Conservation (phyloP, 345 rosid species). For the Eucalyptus grandis region DNA sequence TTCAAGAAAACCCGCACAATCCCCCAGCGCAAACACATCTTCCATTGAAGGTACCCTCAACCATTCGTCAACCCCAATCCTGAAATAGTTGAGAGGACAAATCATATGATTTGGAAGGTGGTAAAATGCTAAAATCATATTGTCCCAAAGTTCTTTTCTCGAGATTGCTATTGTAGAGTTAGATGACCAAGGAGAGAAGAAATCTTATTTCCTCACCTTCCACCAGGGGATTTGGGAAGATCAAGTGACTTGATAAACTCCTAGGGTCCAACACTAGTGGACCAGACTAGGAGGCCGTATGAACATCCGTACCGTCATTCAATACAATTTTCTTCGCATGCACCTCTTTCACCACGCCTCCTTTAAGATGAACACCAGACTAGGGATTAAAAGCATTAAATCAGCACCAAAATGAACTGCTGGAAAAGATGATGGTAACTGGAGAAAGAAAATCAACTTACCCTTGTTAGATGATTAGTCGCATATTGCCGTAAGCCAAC, state of each 20-base stretch:
- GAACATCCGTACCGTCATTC: constrained; percentile 55
- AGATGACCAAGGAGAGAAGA: not conserved
- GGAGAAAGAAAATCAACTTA: not conserved
- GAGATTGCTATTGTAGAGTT: not conserved
- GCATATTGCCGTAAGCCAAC: constrained; percentile 36
- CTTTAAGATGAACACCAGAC: constrained; percentile 36
- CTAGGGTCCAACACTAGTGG: constrained; percentile 87
- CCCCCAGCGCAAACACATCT: constrained; percentile 66
- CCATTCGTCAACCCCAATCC: constrained; percentile 65
- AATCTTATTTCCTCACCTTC: constrained; percentile 25
- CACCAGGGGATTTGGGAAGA: constrained; percentile 53
- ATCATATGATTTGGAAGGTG: not conserved
- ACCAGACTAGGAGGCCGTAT: constrained; percentile 85
- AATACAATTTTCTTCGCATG: constrained; percentile 34
- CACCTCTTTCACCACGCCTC: constrained; percentile 54
- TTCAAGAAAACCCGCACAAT: constrained; percentile 69
- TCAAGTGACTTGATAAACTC: constrained; percentile 40
- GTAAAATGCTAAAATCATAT: not conserved
- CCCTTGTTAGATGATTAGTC: constrained; percentile 22
- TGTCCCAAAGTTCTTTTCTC: not conserved
- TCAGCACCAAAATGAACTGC: not conserved
- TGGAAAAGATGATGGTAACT: not conserved
- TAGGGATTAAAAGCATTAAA: not conserved
- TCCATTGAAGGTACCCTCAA: constrained; percentile 43
- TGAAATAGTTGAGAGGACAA: not conserved